phyloP scores from a whole-genome alignment of 345 rosid species.

The Eutrema heterophyllum region DNA sequence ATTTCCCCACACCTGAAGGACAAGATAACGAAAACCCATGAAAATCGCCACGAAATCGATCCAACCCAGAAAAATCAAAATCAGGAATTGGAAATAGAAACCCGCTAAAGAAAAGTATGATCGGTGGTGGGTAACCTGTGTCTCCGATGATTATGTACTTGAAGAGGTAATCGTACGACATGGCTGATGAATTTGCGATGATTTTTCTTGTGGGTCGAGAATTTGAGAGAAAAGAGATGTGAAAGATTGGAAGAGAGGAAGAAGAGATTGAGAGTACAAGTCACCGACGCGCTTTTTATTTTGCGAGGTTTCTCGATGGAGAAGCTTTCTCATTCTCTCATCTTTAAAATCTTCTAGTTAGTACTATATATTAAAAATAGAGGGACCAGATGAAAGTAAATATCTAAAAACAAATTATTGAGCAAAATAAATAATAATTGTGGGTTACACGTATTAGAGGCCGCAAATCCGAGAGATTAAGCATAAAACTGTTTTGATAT shows the following conservation, averaged over 20 bases:
- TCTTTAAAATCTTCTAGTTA: background rate
- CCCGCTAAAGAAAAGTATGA: background rate
- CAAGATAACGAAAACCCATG: background rate
- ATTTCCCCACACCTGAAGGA: conserved; percentile 57
- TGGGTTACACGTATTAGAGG: too few relatives aligned
- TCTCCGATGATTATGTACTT: conserved; percentile 79
- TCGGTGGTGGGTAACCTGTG: conserved; percentile 39
- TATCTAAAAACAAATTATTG: background rate
- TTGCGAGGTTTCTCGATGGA: conserved; percentile 23
- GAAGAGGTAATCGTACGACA: conserved; percentile 77
- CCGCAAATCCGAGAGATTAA: too few relatives aligned
- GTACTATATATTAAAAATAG: background rate
- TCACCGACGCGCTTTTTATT: conserved; percentile 25
- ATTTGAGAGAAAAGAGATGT: conserved; percentile 3
- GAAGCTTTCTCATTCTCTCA: background rate
- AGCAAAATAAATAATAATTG: too few relatives aligned
- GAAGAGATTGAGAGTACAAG: conserved; percentile 28
- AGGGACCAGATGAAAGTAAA: background rate
- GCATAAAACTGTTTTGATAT: too few relatives aligned
- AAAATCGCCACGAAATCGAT: conserved; percentile 7
- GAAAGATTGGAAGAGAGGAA: conserved; percentile 14
- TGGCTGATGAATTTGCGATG: conserved; percentile 21
- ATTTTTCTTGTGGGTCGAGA: background rate
- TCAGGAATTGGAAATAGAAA: background rate
- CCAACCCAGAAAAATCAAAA: background rate